phyloP scores from a whole-genome alignment of 1,284 basidiomycete genomes.

The Cutaneotrichosporon dermatis region DNA sequence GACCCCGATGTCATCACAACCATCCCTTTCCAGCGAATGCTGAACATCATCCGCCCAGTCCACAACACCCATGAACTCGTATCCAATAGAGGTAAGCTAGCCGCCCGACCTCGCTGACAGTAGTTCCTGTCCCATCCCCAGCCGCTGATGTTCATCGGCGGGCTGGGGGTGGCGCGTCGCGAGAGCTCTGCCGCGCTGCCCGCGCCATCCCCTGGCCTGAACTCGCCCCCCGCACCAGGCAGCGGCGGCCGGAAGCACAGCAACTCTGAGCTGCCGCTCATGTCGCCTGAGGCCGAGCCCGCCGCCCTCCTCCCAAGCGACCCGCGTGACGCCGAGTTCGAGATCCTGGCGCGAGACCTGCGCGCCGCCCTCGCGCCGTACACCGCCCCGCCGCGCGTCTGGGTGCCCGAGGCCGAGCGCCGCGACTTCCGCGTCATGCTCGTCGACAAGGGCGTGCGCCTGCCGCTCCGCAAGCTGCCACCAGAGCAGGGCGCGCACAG shows the following conservation, averaged over 20 bases:
- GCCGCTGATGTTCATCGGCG: slow-evolving; percentile 89
- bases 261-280: neutral
- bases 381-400: slow-evolving; percentile 54
- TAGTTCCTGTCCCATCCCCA: slow-evolving; percentile 69
- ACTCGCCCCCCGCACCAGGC: too few relatives aligned
- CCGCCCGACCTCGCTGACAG: slow-evolving; percentile 4
- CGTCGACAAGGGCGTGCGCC: slow-evolving; percentile 73
- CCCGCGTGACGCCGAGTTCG: slow-evolving; percentile 43
- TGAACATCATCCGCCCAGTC: neutral
- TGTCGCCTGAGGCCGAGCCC: slow-evolving; percentile 2
- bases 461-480: slow-evolving; percentile 76
- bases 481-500: slow-evolving; percentile 57
- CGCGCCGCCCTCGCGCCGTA: slow-evolving; percentile 59
- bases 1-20: neutral
- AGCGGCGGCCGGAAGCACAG: neutral
- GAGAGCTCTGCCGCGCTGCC: too few relatives aligned
- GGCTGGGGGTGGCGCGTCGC: slow-evolving; percentile 53
- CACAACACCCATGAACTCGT: slow-evolving; percentile 68
- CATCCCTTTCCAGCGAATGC: neutral
- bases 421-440: slow-evolving; percentile 73
- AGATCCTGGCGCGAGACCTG: slow-evolving; percentile 57
- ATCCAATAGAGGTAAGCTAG: slow-evolving; percentile 65
- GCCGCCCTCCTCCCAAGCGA: neutral
- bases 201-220: too few relatives aligned
- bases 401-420: slow-evolving; percentile 35